Percentiles rank a stretch among this genome's conserved stretches.
Conservation (phyloP, 1,284 basidiomycete species). For the Ceratobasidium sp. region DNA sequence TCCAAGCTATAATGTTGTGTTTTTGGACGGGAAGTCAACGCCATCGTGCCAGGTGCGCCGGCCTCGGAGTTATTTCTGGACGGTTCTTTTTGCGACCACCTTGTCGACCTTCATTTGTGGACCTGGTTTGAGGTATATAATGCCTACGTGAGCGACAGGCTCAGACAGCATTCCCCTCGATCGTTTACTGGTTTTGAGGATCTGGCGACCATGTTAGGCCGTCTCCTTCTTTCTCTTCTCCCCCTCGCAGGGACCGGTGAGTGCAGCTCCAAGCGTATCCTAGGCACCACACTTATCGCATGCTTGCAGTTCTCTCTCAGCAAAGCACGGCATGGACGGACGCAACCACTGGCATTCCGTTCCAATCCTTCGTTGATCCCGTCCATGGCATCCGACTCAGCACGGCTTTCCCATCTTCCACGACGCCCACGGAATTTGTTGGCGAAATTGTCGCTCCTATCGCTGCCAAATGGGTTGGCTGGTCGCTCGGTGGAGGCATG, state of each 20-base stretch:
- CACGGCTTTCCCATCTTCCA: constrained; percentile 38
- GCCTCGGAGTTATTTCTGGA: constrained; percentile 37
- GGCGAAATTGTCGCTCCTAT: constrained; percentile 69
- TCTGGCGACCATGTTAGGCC: constrained; percentile 40
- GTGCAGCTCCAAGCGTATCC: neutral
- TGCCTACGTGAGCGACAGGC: constrained; percentile 2
- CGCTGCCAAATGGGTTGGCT: constrained; percentile 64
- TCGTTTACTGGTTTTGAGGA: neutral
- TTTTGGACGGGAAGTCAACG: constrained; percentile 12
- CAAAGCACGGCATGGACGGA: constrained; percentile 44
- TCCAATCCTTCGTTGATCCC: constrained; percentile 33
- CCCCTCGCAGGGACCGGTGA: constrained; percentile 39
- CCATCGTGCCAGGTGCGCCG: constrained; percentile 1
- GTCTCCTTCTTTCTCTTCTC: constrained; percentile 42
- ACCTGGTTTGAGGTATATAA: constrained; percentile 17
- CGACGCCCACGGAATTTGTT: constrained; percentile 63
- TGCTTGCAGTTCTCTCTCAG: constrained; percentile 12
- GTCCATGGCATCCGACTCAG: constrained; percentile 43
- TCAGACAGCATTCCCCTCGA: constrained; percentile 1
- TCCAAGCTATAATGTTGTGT: neutral
- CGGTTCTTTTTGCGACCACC: neutral
- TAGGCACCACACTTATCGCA: neutral
- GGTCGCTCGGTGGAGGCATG: constrained; percentile 66
- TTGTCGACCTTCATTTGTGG: constrained; percentile 2
- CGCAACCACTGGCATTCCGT: constrained; percentile 32